Evolutionary conservation across 345 rosid species (phyloP).

Genomic region (Leavenworthia alabamica): DNA sequence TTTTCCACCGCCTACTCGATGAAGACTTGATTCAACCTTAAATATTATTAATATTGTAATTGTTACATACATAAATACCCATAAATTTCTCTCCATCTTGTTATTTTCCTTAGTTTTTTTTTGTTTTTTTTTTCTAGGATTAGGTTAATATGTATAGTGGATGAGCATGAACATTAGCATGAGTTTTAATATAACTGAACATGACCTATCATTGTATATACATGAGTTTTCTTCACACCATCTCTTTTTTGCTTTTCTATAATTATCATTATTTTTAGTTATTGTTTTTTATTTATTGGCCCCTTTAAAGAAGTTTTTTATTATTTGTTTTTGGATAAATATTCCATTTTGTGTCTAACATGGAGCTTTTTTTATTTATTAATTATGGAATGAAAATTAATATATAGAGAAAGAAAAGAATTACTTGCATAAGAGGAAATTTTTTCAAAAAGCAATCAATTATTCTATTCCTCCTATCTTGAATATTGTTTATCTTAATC

Average conservation of each 20-base stretch:
- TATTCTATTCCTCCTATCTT: background rate
- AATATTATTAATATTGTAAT: background rate
- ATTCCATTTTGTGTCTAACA: background rate
- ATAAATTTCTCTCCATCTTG: slow-evolving; percentile 1
- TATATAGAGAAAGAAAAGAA: slow-evolving; percentile 8
- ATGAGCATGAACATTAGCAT: no score
- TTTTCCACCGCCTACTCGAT: slow-evolving; percentile 55
- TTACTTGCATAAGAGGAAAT: slow-evolving; percentile 13
- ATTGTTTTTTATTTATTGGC: background rate
- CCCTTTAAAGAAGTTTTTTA: background rate
- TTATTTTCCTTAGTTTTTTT: background rate
- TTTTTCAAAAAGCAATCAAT: background rate
- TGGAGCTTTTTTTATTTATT: background rate
- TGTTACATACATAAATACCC: background rate
- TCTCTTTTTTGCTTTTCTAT: background rate
- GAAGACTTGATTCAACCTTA: slow-evolving; percentile 37
- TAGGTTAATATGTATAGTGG: background rate
- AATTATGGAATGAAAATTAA: background rate
- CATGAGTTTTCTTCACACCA: background rate
- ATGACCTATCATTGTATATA: background rate
- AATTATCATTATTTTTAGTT: no score
- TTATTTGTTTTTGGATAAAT: no score
- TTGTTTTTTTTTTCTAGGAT: background rate
- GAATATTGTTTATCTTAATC: no score
- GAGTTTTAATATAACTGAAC: no score